phyloP scores from a whole-genome alignment of 129 eudicot genomes.

The Flaveria robusta region DNA sequence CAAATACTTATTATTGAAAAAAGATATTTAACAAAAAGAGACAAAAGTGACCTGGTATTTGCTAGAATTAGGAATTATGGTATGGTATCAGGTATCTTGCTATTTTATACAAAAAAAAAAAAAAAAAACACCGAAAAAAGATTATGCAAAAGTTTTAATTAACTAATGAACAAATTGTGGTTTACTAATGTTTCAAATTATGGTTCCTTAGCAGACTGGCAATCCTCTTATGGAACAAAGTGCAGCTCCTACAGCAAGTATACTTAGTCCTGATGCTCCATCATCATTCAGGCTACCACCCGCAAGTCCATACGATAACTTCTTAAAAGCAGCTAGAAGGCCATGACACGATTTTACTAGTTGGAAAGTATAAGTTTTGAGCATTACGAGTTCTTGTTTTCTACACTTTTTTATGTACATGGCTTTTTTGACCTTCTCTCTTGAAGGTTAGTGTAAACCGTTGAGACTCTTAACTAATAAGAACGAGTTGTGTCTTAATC shows the following conservation, averaged over 20 bases:
- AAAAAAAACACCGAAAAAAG: background rate
- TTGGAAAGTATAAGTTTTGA: conserved; percentile 26
- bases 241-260: conserved; percentile 45
- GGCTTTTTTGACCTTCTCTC: conserved; percentile 30
- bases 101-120: background rate
- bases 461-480: conserved; percentile 32
- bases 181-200: background rate
- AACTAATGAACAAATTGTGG: background rate
- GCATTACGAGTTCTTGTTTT: conserved; percentile 35
- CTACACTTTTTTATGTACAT: conserved; percentile 28
- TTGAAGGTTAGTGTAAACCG: conserved; percentile 36
- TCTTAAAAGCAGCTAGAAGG: conserved; percentile 59
- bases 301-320: conserved; percentile 77
- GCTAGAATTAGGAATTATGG: background rate
- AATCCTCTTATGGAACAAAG: conserved; percentile 11
- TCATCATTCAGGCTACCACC: conserved; percentile 56
- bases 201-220: conserved; percentile 22
- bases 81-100: conserved; percentile 9
- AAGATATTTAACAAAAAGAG: background rate
- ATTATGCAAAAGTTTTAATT: background rate
- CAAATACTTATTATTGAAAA: too few relatives aligned
- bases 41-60: background rate
- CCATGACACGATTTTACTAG: conserved; percentile 12
- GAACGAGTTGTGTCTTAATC: conserved; percentile 37
- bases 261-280: conserved; percentile 31